phyloP scores from a whole-genome alignment of 257 asterid species.

The Scutellaria baicalensis region DNA sequence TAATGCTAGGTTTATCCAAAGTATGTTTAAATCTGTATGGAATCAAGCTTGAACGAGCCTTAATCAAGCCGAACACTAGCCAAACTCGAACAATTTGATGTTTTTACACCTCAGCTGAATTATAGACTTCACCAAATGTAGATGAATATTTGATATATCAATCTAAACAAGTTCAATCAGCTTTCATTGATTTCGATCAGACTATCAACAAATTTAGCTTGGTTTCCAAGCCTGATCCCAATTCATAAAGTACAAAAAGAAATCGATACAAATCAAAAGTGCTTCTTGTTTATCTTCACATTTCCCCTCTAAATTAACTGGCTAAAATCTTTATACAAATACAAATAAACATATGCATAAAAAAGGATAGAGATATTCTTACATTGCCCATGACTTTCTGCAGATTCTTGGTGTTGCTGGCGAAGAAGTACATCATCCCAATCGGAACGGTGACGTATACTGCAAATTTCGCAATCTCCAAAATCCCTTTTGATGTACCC shows the following conservation, averaged over 20 bases:
- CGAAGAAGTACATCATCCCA: conserved; percentile 85
- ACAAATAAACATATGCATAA: not conserved
- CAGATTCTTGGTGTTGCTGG: conserved; percentile 66
- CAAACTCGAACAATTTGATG: too few species aligned
- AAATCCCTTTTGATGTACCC: conserved; percentile 82
- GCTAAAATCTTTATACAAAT: not conserved
- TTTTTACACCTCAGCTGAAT: too few species aligned
- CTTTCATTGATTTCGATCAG: too few species aligned
- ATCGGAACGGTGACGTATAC: conserved; percentile 73
- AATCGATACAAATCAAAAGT: not conserved
- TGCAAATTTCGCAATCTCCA: conserved; percentile 89
- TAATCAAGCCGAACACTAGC: too few species aligned
- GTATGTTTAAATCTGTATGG: too few species aligned
- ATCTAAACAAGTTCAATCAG: too few species aligned
- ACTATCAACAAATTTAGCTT: too few species aligned
- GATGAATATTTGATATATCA: too few species aligned
- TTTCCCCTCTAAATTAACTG: not conserved
- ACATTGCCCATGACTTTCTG: conserved; percentile 81
- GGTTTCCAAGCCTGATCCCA: too few species aligned
- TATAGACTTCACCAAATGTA: too few species aligned
- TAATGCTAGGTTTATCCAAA: too few species aligned
- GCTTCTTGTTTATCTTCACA: not conserved
- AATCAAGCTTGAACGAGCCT: too few species aligned
- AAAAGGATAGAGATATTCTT: conserved; percentile 7
- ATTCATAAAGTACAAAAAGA: not conserved